Percentiles rank a stretch among this genome's conserved stretches.
phyloP scores from a whole-genome alignment of 495 filamentous ascomycete species.

The Coniosporium apollinis region DNA sequence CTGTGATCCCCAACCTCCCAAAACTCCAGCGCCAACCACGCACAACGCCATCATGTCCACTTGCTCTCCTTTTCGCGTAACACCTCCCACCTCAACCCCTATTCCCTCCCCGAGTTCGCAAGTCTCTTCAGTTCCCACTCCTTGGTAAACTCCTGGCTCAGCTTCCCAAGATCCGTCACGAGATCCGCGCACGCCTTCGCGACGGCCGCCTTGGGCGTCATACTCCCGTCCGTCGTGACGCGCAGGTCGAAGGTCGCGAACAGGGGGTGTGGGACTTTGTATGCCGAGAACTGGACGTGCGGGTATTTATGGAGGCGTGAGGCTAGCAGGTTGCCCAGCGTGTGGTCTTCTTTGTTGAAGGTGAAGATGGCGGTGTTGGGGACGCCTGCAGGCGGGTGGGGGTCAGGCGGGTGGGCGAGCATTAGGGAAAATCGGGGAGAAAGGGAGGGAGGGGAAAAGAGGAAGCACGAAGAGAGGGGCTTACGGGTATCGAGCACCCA shows the following conservation, averaged over 20 bases:
- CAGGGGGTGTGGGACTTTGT: constrained; percentile 71
- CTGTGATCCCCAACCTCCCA: too few relatives aligned
- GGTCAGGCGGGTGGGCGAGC: background rate
- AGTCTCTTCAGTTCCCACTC: constrained; percentile 91
- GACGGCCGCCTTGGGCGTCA: constrained; percentile 78
- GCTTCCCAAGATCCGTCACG: constrained; percentile 54
- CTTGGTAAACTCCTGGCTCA: constrained; percentile 81
- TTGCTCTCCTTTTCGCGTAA: too few relatives aligned
- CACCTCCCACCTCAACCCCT: too few relatives aligned
- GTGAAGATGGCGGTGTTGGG: constrained; percentile 76
- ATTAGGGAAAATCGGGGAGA: background rate
- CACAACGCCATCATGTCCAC: too few relatives aligned
- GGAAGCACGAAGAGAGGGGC: constrained; percentile 16
- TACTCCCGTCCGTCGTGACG: constrained; percentile 75
- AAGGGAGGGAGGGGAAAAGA: background rate
- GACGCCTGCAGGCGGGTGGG: constrained; percentile 38
- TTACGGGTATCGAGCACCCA: constrained; percentile 73
- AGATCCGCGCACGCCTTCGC: constrained; percentile 58
- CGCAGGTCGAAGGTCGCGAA: constrained; percentile 74
- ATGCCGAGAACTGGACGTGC: constrained; percentile 72
- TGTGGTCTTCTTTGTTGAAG: constrained; percentile 95
- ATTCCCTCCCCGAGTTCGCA: constrained; percentile 5
- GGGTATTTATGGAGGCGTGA: constrained; percentile 60
- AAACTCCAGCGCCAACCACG: too few relatives aligned
- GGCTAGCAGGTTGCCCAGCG: constrained; percentile 75